Evolutionary conservation across 495 filamentous ascomycete species (phyloP).

Genomic region (Penicillium canescens): DNA sequence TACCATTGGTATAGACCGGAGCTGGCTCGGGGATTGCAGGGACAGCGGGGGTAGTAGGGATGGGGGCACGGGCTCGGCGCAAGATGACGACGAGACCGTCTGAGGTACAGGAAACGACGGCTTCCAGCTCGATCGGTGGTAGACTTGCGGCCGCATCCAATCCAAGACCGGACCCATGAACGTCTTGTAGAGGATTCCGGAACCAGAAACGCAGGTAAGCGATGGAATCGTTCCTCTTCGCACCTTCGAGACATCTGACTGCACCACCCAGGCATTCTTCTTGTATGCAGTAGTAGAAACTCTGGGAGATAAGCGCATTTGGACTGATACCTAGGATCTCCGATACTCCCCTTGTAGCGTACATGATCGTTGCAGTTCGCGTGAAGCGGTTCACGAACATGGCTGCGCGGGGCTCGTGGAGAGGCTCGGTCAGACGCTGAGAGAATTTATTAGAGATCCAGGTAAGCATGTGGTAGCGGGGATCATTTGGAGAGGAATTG

Average conservation of each 20-base stretch:
- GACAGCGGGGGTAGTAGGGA: constrained; percentile 46
- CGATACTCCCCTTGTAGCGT: constrained; percentile 73
- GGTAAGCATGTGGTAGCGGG: constrained; percentile 87
- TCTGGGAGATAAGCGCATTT: constrained; percentile 19
- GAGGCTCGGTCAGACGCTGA: constrained; percentile 56
- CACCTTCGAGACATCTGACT: constrained; percentile 74
- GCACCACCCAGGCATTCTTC: constrained; percentile 65
- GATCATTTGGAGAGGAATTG: constrained; percentile 78
- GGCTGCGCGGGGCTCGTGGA: constrained; percentile 78
- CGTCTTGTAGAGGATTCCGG: constrained; percentile 64
- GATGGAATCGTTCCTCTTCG: constrained; percentile 92
- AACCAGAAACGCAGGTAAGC: constrained; percentile 91
- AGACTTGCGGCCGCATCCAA: not conserved
- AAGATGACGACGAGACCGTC: constrained; percentile 86
- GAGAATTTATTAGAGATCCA: constrained; percentile 83
- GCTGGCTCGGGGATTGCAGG: constrained; percentile 38
- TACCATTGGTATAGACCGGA: constrained; percentile 55
- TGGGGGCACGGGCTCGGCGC: constrained; percentile 69
- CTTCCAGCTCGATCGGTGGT: constrained; percentile 68
- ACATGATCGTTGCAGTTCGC: constrained; percentile 80
- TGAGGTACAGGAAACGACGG: constrained; percentile 87
- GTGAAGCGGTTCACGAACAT: constrained; percentile 88
- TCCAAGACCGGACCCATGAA: constrained; percentile 16
- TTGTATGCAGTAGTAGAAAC: constrained; percentile 30
- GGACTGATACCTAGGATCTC: constrained; percentile 69